Evolutionary conservation across 2,329 filamentous ascomycete species (phyloP).

Genomic region (Fusarium algeriense): DNA sequence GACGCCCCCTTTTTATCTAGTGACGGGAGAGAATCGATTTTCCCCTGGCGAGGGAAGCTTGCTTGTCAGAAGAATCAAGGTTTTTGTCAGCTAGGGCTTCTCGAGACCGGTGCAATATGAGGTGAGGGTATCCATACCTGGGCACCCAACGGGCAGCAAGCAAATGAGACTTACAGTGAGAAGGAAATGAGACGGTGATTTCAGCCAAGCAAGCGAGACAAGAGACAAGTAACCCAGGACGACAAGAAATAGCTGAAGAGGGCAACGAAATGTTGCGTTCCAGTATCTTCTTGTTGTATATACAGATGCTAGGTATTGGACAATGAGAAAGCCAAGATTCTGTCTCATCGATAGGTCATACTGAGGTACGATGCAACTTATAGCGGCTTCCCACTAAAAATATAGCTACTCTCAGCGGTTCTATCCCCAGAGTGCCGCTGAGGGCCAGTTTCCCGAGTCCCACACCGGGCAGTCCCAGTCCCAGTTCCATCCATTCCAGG

Average conservation of each 20-base stretch:
- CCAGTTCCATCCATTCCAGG: slow-evolving; percentile 27
- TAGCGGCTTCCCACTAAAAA: slow-evolving; percentile 28
- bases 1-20: slow-evolving; percentile 16
- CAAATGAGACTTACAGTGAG: slow-evolving; percentile 36
- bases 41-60: slow-evolving; percentile 4
- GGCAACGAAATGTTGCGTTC: slow-evolving; percentile 29
- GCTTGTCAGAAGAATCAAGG: slow-evolving; percentile 12
- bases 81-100: slow-evolving; percentile 15
- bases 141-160: slow-evolving; percentile 41
- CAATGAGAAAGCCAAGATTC: slow-evolving; percentile 21
- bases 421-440: slow-evolving; percentile 26
- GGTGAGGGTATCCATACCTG: slow-evolving; percentile 38
- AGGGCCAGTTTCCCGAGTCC: slow-evolving; percentile 1
- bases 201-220: slow-evolving; percentile 32
- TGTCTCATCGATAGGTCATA: not conserved
- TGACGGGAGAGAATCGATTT: slow-evolving; percentile 3
- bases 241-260: slow-evolving; percentile 18
- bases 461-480: slow-evolving; percentile 4
- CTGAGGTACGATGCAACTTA: slow-evolving; percentile 4
- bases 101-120: not conserved
- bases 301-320: slow-evolving; percentile 1
- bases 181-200: slow-evolving; percentile 39
- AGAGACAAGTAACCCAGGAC: slow-evolving; percentile 35
- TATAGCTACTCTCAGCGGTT: slow-evolving; percentile 26
- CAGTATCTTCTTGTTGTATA: slow-evolving; percentile 26